Conservation (phyloP, 371 early-diverging fungal species). For the Haplosporangium sp. region DNA sequence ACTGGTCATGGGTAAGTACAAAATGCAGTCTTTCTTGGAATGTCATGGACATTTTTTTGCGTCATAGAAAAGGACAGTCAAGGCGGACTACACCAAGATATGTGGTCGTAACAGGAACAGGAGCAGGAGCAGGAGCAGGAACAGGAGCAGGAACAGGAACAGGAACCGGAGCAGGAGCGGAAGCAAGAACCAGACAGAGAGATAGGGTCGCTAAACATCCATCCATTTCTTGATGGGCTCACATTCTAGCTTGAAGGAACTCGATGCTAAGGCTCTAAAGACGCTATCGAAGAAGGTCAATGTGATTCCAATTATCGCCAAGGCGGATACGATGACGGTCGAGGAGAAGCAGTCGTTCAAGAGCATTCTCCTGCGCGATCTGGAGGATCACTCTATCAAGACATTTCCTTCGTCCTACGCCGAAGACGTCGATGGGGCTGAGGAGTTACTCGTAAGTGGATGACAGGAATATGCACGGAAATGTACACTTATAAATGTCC, state of each 20-base stretch:
- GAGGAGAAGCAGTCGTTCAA: constrained; percentile 75
- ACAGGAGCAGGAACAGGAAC: constrained; percentile 35
- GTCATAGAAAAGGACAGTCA: constrained; percentile 1
- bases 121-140: constrained; percentile 57
- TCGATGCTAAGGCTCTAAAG: constrained; percentile 91
- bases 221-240: constrained; percentile 13
- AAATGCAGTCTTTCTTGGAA: neutral
- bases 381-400: constrained; percentile 77
- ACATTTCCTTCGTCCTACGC: constrained; percentile 73
- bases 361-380: constrained; percentile 79
- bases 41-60: constrained; percentile 50
- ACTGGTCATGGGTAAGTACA: constrained; percentile 85
- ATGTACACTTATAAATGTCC: neutral
- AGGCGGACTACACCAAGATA: neutral
- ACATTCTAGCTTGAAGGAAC: constrained; percentile 78
- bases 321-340: constrained; percentile 75
- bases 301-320: constrained; percentile 89
- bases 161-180: neutral
- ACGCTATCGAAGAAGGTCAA: constrained; percentile 85
- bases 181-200: no score
- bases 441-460: constrained; percentile 70
- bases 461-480: neutral
- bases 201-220: no score
- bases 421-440: constrained; percentile 72
- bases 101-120: neutral